Percentiles rank a stretch among this genome's conserved stretches.
phyloP scores from a whole-genome alignment of 495 filamentous ascomycete species.

The Talaromyces trachyspermus region DNA sequence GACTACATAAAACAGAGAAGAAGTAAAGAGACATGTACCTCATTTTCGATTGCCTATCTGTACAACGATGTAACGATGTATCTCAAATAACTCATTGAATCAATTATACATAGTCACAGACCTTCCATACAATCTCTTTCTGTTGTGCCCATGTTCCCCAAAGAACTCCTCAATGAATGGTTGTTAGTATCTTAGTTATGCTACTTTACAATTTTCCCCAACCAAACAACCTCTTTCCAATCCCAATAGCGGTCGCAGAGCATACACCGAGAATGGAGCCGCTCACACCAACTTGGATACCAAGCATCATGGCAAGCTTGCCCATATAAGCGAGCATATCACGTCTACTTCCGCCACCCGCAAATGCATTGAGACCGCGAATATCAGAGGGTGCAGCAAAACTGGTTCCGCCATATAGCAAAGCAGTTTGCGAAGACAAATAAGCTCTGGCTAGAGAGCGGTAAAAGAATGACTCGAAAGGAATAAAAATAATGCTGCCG shows the following conservation, averaged over 20 bases:
- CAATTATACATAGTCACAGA: too few species aligned
- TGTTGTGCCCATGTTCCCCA: too few species aligned
- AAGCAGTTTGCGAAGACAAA: conserved; percentile 18
- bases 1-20: too few species aligned
- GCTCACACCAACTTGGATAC: conserved; percentile 37
- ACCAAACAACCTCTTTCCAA: conserved; percentile 37
- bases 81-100: too few species aligned
- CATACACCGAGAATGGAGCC: conserved; percentile 38
- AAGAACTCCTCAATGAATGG: too few species aligned
- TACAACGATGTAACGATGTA: too few species aligned
- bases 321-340: conserved; percentile 33
- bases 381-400: conserved; percentile 22
- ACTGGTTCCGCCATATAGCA: conserved; percentile 11
- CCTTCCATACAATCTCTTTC: too few species aligned
- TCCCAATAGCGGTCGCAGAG: conserved; percentile 34
- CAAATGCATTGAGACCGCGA: conserved; percentile 29
- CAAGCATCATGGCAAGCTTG: conserved; percentile 38
- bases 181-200: too few species aligned
- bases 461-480: conserved; percentile 41
- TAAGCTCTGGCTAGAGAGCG: conserved; percentile 39
- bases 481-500: conserved; percentile 35
- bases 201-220: conserved; percentile 41
- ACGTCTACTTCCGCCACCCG: conserved; percentile 32
- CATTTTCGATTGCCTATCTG: too few species aligned
- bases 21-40: too few species aligned